A percentile compares a stretch with the other conserved stretches of the same genome.
phyloP scores from a whole-genome alignment of 1,139 yeast genomes.

The Hansenula sp. region DNA sequence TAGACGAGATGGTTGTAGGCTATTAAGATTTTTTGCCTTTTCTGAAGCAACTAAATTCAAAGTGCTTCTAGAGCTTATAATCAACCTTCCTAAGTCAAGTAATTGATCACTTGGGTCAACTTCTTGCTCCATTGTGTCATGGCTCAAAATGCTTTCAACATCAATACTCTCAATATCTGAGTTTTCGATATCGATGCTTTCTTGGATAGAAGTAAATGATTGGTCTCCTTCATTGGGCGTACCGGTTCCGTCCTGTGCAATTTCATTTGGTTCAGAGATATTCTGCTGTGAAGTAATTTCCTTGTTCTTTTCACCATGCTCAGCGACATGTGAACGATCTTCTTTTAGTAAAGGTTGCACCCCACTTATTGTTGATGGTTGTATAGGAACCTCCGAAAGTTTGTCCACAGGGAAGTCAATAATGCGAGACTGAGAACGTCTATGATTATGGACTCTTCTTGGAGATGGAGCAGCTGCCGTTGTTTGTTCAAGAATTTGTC shows the following conservation, averaged over 20 bases:
- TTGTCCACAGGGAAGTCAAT: slow-evolving; percentile 3
- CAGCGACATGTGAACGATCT: too few species aligned
- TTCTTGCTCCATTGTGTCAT: neutral
- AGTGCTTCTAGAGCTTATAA: slow-evolving; percentile 12
- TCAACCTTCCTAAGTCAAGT: slow-evolving; percentile 15
- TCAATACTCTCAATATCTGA: neutral
- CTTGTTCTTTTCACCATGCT: too few species aligned
- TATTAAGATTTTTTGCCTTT: neutral
- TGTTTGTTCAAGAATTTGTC: too few species aligned
- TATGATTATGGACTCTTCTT: slow-evolving; percentile 12
- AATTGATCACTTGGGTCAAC: slow-evolving; percentile 8
- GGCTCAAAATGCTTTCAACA: neutral
- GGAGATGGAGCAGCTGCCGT: slow-evolving; percentile 1
- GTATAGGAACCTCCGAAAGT: neutral
- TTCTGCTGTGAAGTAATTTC: too few species aligned
- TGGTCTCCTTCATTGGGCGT: neutral
- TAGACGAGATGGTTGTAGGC: neutral
- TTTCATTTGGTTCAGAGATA: too few species aligned
- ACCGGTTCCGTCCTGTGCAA: neutral
- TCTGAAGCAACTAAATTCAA: neutral
- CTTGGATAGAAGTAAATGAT: slow-evolving; percentile 1
- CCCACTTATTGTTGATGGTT: too few species aligned
- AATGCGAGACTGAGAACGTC: slow-evolving; percentile 14
- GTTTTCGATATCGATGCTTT: neutral
- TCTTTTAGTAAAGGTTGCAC: too few species aligned